Base-by-base conservation (phyloP, 106 monocot species). In the Vanilla planifolia region DNA sequence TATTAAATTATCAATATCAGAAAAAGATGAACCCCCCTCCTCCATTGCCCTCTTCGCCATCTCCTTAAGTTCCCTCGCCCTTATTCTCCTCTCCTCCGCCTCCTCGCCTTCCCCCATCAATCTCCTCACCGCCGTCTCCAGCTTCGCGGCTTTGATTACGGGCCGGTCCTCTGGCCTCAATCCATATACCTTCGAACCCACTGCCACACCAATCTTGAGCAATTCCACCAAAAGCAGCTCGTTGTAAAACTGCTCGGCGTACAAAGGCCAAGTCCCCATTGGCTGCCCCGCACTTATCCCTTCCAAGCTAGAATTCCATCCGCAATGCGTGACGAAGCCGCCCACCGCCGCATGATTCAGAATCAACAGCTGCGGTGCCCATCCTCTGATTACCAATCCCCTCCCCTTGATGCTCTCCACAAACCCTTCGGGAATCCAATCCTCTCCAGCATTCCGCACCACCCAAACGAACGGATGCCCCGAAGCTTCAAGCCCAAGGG, bases 271-370 rank as follows among this genome's bases (percentile, higher is more conserved):
- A 8, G 71, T 63, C 16, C 45, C 30, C 71, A 71, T 13, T 14
- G 71, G 55, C 71, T 63, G 0, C 6, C 71, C 71, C 1, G 71
- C 71, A 10, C 40, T 19, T 8, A 63, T 34, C 23, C 55, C 55
- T n/a, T 71, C 71, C 14, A 71, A 16, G 23, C 51, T 26, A 9
- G 71, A 71, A 32, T 71, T 71, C 71, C 71, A 80, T 10, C 79
- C 79, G 37, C 79, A 70, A 55, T 80, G 71, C 24, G 63, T 71
- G 43, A 71, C 62, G 27, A 71, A 62, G 5, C 71, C 62, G 8
- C 63, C 74, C 0, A 62, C 44, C 16, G 74, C 50, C 7, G 26
- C n/a, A 46, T 71, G 71, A 24, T 55, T 63, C 44, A 71, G 10
- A 20, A 71, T 71, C 8, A 56, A 44, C 14, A 56, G 11, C 63